Evolutionary conservation across 2,329 filamentous ascomycete species (phyloP).

Genomic region (Fusarium clavum): DNA sequence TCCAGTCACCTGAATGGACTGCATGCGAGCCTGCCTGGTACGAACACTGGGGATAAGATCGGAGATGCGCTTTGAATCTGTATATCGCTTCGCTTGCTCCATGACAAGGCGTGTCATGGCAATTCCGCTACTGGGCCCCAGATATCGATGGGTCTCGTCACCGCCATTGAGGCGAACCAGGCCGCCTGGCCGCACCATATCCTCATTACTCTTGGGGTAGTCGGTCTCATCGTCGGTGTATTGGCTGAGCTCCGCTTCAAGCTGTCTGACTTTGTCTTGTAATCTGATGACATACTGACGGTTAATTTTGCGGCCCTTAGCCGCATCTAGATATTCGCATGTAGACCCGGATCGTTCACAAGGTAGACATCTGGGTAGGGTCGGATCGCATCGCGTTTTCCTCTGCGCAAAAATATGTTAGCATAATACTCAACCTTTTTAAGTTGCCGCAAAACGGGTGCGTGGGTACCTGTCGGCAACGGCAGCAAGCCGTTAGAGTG

Average conservation of each 20-base stretch:
- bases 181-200: constrained; percentile 87
- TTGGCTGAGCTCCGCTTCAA: constrained; percentile 84
- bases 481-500: constrained; percentile 82
- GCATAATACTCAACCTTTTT: constrained; percentile 12
- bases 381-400: constrained; percentile 96
- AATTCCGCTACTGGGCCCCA: constrained; percentile 95
- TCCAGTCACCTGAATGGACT: constrained; percentile 66
- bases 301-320: constrained; percentile 86
- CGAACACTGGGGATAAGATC: constrained; percentile 85
- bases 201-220: constrained; percentile 77
- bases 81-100: constrained; percentile 95
- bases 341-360: constrained; percentile 91
- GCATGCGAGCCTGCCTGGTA: constrained; percentile 67
- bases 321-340: constrained; percentile 95
- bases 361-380: constrained; percentile 88
- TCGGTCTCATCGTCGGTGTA: constrained; percentile 82
- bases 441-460: constrained; percentile 10
- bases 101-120: constrained; percentile 95
- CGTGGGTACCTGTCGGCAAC: constrained; percentile 77
- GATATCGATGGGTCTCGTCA: constrained; percentile 86
- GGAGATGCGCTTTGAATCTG: constrained; percentile 89
- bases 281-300: constrained; percentile 93
- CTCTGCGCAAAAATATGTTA: constrained; percentile 65
- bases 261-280: constrained; percentile 83
- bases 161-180: constrained; percentile 86